Conservation (phyloP, 2,329 filamentous ascomycete species). For the Colletotrichum abscissum region DNA sequence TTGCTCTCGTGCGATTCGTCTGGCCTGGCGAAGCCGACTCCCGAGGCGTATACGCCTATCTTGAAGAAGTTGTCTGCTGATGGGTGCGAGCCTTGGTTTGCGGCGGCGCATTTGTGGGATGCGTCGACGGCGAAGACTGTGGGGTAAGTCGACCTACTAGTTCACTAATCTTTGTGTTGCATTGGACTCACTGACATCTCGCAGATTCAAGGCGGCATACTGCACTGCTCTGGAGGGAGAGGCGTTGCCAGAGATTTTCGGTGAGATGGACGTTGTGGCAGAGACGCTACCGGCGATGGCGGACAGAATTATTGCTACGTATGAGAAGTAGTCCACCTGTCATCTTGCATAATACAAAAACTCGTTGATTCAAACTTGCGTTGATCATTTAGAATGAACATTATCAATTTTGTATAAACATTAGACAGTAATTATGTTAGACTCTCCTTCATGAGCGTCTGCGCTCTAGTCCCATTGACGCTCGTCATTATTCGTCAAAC, state of each 20-base stretch:
- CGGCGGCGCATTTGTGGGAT: constrained; percentile 71
- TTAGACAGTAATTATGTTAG: neutral
- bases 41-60: constrained; percentile 57
- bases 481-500: neutral
- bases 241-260: constrained; percentile 49
- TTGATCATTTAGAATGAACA: neutral
- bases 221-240: constrained; percentile 46
- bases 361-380: neutral
- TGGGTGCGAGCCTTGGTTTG: constrained; percentile 61
- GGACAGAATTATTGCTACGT: constrained; percentile 46
- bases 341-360: neutral
- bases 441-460: neutral
- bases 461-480: neutral
- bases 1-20: constrained; percentile 62
- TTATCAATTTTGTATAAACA: neutral
- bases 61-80: constrained; percentile 52
- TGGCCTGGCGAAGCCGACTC: constrained; percentile 61
- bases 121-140: constrained; percentile 61
- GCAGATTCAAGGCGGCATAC: constrained; percentile 62
- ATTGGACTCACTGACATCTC: neutral
- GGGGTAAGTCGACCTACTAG: constrained; percentile 44
- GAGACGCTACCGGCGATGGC: constrained; percentile 61
- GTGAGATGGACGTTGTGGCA: constrained; percentile 61
- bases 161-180: neutral
- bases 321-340: neutral